Base-by-base conservation (phyloP, 345 rosid species). In the Camelina neglecta region DNA sequence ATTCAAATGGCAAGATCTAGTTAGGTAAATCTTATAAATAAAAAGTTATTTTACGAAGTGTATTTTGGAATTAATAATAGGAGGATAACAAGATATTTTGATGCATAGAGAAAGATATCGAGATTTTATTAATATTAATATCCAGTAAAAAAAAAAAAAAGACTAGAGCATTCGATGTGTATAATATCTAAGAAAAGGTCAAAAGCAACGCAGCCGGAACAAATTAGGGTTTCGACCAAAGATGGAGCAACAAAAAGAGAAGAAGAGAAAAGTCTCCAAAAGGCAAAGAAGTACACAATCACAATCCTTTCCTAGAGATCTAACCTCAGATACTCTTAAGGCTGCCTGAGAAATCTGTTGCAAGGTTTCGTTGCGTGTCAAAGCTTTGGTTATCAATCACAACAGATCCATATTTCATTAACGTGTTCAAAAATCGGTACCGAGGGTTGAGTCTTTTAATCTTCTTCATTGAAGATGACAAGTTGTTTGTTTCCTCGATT, bases 381-480 rank as follows among this genome's bases (percentile, higher is more conserved):
- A 56, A 56, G 38, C 38, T 26, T 56, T 56, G 36, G 60, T 26
- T 56, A 26, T 56, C 60, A 26, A 56, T 12, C 60, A 56, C 60
- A 3, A 56, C 16, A 6, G 60, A 56, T 56, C 16, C 60, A 56
- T 56, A 56, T 56, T 56, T 26, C 60, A 56, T 56, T 9, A 26
- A 56, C 0, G 12, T 15, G 36, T 56, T 56, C 9, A 18, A 56
- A 56, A 56, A 38, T 42, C 47, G 47, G 15, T 4, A 1, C 9
- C 54, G 1, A 20, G 12, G 0, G 24, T 26, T 12, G 26, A 50
- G 13, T 51, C 29, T 51, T 51, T 23, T 51, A 4, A 2, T 51
- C 2, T 51, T 29, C 29, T 20, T 51, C 3, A 4, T 1, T 1
- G 29, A 51, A 21, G 0, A 11, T 20, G 7, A 51, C 2, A 51